A percentile compares a stretch with the other conserved stretches of the same genome.
These are phyloP conservation scores for Solidago caesia DNA, from an alignment of 129 eudicot species.

Conservation along the genomic window DNA sequence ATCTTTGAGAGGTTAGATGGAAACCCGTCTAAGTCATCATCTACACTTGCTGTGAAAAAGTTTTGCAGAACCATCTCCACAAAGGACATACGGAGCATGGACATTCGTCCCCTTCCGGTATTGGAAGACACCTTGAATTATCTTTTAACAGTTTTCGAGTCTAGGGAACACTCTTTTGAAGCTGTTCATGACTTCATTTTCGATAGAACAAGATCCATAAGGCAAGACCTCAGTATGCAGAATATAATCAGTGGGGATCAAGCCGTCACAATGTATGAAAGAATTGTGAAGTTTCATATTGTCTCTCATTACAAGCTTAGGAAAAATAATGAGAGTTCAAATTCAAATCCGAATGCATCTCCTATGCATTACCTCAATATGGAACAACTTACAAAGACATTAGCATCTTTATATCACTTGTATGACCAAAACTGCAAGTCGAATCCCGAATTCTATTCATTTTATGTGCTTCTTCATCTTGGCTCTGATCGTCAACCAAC, in stretches of 20 bases:
- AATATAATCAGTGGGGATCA: constrained; percentile 36
- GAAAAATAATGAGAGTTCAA: constrained; percentile 16
- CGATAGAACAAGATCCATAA: constrained; percentile 84
- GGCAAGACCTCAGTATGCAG: constrained; percentile 97
- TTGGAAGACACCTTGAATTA: constrained; percentile 70
- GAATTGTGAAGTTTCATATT: constrained; percentile 77
- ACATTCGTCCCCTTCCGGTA: constrained; percentile 67
- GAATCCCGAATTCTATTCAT: constrained; percentile 61
- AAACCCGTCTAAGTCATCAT: constrained; percentile 64
- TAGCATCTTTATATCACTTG: constrained; percentile 58
- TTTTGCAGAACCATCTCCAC: constrained; percentile 91
- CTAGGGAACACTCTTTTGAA: constrained; percentile 56
- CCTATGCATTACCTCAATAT: constrained; percentile 73
- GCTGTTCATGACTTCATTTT: constrained; percentile 79
- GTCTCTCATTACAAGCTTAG: constrained; percentile 70
- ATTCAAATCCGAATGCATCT: constrained; percentile 38
- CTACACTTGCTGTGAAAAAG: constrained; percentile 85
- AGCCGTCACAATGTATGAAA: constrained; percentile 64
- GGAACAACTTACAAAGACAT: constrained; percentile 80
- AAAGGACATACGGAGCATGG: constrained; percentile 46
- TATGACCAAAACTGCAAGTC: constrained; percentile 57
- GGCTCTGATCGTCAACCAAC: constrained; percentile 45
- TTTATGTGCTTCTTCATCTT: constrained; percentile 69
- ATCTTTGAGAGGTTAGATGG: constrained; percentile 76
- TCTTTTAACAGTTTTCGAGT: constrained; percentile 55